A percentile compares a stretch with the other conserved stretches of the same genome.
phyloP scores from a whole-genome alignment of 805 yeast species.

The Pichia exigua region DNA sequence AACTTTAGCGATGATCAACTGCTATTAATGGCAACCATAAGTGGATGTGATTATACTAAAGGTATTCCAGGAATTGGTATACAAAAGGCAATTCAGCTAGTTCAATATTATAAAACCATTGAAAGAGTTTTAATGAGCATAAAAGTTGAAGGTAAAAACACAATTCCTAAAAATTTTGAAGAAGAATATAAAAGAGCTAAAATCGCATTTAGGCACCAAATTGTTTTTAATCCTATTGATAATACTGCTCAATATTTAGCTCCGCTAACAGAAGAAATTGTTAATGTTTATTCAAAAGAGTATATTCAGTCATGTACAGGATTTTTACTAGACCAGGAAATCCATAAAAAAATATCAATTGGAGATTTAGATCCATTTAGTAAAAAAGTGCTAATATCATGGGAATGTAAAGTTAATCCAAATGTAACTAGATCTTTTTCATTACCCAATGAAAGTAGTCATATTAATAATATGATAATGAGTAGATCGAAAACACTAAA shows the following conservation, averaged over 20 bases:
- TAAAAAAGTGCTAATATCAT: slow-evolving; percentile 36
- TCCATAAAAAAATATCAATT: slow-evolving; percentile 49
- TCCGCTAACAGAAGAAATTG: slow-evolving; percentile 39
- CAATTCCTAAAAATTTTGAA: slow-evolving; percentile 49
- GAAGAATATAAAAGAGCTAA: slow-evolving; percentile 60
- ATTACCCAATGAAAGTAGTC: not conserved
- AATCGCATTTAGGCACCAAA: slow-evolving; percentile 74
- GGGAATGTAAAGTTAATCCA: slow-evolving; percentile 34
- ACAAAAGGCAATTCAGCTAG: slow-evolving; percentile 59
- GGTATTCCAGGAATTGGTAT: slow-evolving; percentile 82
- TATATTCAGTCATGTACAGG: slow-evolving; percentile 38
- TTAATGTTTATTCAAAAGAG: slow-evolving; percentile 18
- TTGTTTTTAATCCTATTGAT: slow-evolving; percentile 68
- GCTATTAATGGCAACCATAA: slow-evolving; percentile 69
- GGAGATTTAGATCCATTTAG: slow-evolving; percentile 66
- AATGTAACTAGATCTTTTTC: slow-evolving; percentile 1
- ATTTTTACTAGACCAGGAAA: slow-evolving; percentile 31
- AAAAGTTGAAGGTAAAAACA: slow-evolving; percentile 50
- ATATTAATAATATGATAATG: not conserved
- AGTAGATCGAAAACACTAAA: slow-evolving; percentile 1
- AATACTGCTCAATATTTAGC: slow-evolving; percentile 49
- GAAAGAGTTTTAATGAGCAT: slow-evolving; percentile 51
- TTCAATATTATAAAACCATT: slow-evolving; percentile 42
- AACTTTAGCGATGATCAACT: slow-evolving; percentile 49
- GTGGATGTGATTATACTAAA: slow-evolving; percentile 95